Evolutionary conservation across 2,329 filamentous ascomycete genomes (phyloP), one percentile per base, ranked within the genome.

Genomic region (Ophiostoma montium): DNA sequence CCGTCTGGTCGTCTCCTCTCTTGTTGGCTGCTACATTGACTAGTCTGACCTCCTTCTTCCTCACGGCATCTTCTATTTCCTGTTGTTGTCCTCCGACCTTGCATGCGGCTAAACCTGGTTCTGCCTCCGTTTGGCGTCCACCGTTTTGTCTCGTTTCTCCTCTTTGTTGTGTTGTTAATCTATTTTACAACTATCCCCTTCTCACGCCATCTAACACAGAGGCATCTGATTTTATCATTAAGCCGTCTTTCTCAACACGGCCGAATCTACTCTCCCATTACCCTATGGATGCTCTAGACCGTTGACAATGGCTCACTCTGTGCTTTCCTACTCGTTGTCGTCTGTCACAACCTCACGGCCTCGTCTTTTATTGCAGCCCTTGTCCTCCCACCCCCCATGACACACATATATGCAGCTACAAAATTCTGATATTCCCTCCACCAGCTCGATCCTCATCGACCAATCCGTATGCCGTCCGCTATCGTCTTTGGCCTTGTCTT

Each of bases 51-150:
- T 35, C 32, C 8, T 13, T 35, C 31, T 23, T 21, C 5, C 18
- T 35, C 31, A 13, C 19, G 18, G n/a, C 21, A 23, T 42, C 31
- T 30, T n/a, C 35, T 6, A 18, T 41, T 43, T 23, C 8, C 23
- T 43, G 32, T 12, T 45, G 36, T 48, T 38, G 27, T 39, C 38
- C 35, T 11, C 31, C 38, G 30, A 47, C 33, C 47, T 41, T 50
- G 50, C 44, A 51, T 51, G 49, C 16, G 35, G 46, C 49, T 53
- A 53, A 33, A 18, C 50, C 52, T 48, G 47, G 47, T 50, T 49
- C 23, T 48, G 47, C 27, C 52, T 50, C 49, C 49, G 52, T 53
- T 53, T 53, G 21, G 39, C 39, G 15, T 31, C 30, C 23, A 42
- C 39, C 39, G 39, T 42, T 42, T 42, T 18, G 21, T 30, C 15